Evolutionary conservation across 768 basidiomycete species (phyloP).

Genomic region (Hydnomerulius pinastri): DNA sequence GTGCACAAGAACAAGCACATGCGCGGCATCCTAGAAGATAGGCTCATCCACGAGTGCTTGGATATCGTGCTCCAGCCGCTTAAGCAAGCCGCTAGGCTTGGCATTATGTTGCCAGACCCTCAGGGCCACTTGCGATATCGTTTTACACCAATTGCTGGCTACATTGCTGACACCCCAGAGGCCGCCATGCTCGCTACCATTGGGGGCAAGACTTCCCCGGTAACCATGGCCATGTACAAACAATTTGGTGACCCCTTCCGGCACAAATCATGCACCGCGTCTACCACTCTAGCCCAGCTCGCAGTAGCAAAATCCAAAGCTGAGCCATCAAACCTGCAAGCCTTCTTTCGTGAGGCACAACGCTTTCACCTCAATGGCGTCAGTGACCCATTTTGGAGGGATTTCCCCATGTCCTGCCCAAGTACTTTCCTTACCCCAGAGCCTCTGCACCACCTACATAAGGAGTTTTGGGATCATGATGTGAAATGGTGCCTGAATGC

Average conservation of each 20-base stretch:
- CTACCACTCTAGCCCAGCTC: slow-evolving; percentile 17
- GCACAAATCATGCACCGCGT: slow-evolving; percentile 25
- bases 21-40: too few relatives aligned
- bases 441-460: slow-evolving; percentile 42
- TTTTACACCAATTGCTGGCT: slow-evolving; percentile 27
- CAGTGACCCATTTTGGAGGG: slow-evolving; percentile 36
- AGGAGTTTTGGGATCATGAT: slow-evolving; percentile 29
- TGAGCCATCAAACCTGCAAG: neutral
- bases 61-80: slow-evolving; percentile 16
- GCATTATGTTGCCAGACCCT: slow-evolving; percentile 21
- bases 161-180: slow-evolving; percentile 20
- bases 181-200: slow-evolving; percentile 5
- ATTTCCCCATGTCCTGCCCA: slow-evolving; percentile 37
- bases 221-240: slow-evolving; percentile 32
- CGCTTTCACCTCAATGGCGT: slow-evolving; percentile 11
- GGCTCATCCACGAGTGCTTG: slow-evolving; percentile 17
- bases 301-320: neutral
- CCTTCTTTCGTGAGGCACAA: neutral
- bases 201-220: slow-evolving; percentile 29
- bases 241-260: slow-evolving; percentile 33
- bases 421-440: slow-evolving; percentile 37
- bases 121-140: slow-evolving; percentile 12
- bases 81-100: slow-evolving; percentile 16
- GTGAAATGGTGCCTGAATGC: slow-evolving; percentile 20
- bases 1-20: too few relatives aligned